Evolutionary conservation across 108 stramenopile genomes (phyloP), one percentile per base, ranked within the genome.

Genomic region (Schizochytrium sp.): DNA sequence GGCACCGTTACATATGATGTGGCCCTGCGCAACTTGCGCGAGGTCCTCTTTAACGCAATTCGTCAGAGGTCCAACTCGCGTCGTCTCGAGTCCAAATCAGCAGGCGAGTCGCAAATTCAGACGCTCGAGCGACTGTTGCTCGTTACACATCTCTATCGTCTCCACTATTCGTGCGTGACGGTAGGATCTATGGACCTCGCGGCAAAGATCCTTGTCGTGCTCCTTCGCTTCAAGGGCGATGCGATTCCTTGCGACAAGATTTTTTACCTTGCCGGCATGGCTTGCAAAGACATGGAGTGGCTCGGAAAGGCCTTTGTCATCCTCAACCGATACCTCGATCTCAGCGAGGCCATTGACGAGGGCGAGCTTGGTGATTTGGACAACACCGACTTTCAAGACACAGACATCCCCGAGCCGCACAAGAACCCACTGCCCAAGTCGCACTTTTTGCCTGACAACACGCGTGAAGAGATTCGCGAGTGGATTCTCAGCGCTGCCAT

Each of bases 341-440:
- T 95, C 12, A 89, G 92, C 29, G 95, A 95, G 88, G 94, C 95
- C 34, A 94, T 95, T 55, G 95, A 95, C n/a, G 93, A 94, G 87
- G 91, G 87, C 4, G 92, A 93, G 87, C 44, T 91, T 23, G 44
- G 44, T 34, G 47, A 90, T 5, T 51, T 95, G 18, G 94, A 94
- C 91, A 94, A 94, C 87, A 48, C 90, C 10, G 94, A 94, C 87
- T 94, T 94, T 58, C 88, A 91, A 16, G 93, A 91, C 44, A 94
- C 93, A 0, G 92, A 93, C 47, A 89, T 94, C 4, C 93, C 94
- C 45, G 44, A 87, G 18, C 91, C 90, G 16, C 23, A 47, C 53
- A 45, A 87, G 16, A 51, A 88, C 76, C 87, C 58, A 10, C 45
- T 92, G 28, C 92, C 91, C 55, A 87, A 55, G 71, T 88, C 58